A percentile compares a stretch with the other conserved stretches of the same genome.
Conservation (phyloP, 352 stramenopile genomes). For the Albugo laibachii region DNA sequence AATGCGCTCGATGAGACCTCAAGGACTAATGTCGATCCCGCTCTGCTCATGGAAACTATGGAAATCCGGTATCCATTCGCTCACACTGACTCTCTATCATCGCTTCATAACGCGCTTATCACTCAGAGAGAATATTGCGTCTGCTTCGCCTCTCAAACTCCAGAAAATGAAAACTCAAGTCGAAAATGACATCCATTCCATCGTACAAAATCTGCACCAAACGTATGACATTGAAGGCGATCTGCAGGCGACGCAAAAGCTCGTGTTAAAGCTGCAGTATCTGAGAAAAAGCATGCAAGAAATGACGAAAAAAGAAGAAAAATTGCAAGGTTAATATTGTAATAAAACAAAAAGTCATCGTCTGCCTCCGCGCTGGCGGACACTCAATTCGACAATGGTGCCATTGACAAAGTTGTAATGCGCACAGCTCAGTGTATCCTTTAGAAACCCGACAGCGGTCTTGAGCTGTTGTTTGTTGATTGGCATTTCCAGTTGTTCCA, state of each 20-base stretch:
- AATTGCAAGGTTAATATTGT: conserved; percentile 19
- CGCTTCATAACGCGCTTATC: not conserved
- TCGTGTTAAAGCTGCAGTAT: conserved; percentile 66
- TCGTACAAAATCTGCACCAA: conserved; percentile 48
- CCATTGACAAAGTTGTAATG: conserved; percentile 78
- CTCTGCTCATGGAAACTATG: conserved; percentile 72
- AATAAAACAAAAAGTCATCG: conserved; percentile 12
- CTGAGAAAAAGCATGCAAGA: conserved; percentile 75
- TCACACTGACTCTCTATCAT: not conserved
- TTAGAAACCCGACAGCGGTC: conserved; percentile 81
- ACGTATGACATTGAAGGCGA: conserved; percentile 60
- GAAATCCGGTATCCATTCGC: conserved; percentile 34
- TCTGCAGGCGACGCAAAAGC: conserved; percentile 46
- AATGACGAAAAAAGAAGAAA: conserved; percentile 51
- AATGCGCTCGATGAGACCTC: conserved; percentile 56
- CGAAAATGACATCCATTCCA: conserved; percentile 39
- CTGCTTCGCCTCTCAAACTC: conserved; percentile 25
- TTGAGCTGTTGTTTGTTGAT: conserved; percentile 94
- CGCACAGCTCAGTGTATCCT: conserved; percentile 61
- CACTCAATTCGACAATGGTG: conserved; percentile 49
- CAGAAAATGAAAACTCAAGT: conserved; percentile 37
- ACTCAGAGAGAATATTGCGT: conserved; percentile 50
- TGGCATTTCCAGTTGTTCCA: conserved; percentile 79
- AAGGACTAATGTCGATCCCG: conserved; percentile 49
- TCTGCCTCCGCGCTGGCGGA: conserved; percentile 54